These are phyloP conservation scores for Stellera chamaejasme DNA, from an alignment of 345 rosid genomes.

Conservation along the genomic window DNA sequence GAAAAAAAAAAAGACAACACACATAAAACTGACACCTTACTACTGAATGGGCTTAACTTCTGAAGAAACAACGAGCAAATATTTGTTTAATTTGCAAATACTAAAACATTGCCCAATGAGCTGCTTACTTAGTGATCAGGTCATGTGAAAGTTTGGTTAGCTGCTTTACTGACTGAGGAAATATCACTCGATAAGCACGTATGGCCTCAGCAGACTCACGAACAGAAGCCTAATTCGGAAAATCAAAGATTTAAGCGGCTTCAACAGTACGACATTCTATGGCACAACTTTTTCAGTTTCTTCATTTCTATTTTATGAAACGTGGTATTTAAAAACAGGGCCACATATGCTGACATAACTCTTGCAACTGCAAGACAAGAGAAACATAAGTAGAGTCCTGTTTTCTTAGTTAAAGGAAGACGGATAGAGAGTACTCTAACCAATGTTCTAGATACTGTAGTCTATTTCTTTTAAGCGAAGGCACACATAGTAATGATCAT, in stretches of 20 bases:
- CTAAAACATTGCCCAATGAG: constrained; percentile 3
- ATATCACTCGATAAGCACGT: constrained; percentile 83
- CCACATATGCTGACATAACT: neutral
- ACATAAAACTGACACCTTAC: neutral
- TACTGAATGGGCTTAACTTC: neutral
- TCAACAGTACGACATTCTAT: constrained; percentile 8
- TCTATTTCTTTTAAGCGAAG: too few species aligned
- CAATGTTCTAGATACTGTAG: too few species aligned
- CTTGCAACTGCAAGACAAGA: constrained; percentile 1
- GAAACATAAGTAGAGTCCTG: neutral
- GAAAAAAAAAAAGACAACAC: constrained; percentile 9
- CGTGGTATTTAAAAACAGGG: neutral
- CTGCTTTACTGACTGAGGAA: constrained; percentile 88
- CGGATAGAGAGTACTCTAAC: too few species aligned
- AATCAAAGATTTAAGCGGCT: constrained; percentile 7
- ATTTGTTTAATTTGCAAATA: neutral
- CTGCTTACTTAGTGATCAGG: constrained; percentile 54
- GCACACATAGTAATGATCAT: too few species aligned
- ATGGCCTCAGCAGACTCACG: constrained; percentile 86
- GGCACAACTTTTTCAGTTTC: neutral
- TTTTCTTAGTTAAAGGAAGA: neutral
- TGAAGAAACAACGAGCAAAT: neutral
- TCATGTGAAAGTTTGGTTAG: constrained; percentile 65
- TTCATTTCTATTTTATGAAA: neutral
- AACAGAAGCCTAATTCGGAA: constrained; percentile 54